Percentiles rank a stretch among this genome's conserved stretches.
Evolutionary conservation across 2,329 filamentous ascomycete species (phyloP).

Genomic region (Talaromyces albobiverticillius): DNA sequence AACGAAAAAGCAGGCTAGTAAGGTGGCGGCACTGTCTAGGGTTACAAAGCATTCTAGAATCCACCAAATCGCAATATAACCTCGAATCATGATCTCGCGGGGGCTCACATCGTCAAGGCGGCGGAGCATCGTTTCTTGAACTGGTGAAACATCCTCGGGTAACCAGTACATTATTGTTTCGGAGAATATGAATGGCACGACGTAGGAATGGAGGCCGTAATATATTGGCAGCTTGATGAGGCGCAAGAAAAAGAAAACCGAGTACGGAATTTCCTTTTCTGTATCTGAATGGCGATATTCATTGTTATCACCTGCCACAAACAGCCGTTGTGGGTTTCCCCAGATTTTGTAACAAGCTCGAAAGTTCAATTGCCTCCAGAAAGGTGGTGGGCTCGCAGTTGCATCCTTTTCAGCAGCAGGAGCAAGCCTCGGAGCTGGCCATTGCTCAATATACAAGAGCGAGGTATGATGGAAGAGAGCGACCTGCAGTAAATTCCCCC

Average conservation of each 20-base stretch:
- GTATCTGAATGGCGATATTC: neutral
- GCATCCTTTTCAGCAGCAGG: neutral
- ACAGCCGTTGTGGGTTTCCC: constrained; percentile 1
- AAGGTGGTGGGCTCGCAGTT: neutral
- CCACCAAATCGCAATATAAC: neutral
- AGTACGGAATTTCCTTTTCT: neutral
- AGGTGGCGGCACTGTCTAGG: neutral
- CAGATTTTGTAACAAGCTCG: neutral
- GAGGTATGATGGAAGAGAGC: neutral
- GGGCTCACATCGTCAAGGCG: neutral
- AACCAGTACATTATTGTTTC: neutral
- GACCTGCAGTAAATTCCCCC: no score
- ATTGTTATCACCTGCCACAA: neutral
- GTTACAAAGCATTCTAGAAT: neutral
- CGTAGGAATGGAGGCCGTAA: neutral
- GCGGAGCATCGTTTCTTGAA: neutral
- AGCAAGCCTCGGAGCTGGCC: neutral
- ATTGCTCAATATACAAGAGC: neutral
- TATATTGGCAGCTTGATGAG: constrained; percentile 1
- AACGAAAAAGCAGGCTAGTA: constrained; percentile 1
- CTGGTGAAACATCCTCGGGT: neutral
- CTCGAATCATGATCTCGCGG: neutral
- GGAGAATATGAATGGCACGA: neutral
- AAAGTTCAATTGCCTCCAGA: neutral
- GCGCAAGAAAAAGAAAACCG: constrained; percentile 1